Percentiles rank a stretch among this genome's conserved stretches.
phyloP scores from a whole-genome alignment of 2,329 filamentous ascomycete genomes.

The Capronia americana region DNA sequence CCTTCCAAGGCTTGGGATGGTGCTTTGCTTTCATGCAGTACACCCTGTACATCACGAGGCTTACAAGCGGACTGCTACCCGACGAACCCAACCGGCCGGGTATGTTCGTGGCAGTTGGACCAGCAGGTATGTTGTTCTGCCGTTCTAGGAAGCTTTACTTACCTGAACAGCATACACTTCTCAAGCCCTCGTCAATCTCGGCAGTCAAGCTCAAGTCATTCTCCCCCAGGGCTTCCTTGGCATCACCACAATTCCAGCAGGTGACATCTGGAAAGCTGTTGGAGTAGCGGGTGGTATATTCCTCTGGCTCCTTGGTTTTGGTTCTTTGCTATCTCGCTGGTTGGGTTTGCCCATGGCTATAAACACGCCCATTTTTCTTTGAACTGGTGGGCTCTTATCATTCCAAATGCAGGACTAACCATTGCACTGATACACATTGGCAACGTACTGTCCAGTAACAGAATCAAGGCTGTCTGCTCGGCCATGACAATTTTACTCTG shows the following conservation, averaged over 20 bases:
- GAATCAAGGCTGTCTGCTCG: conserved; percentile 59
- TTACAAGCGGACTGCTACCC: conserved; percentile 12
- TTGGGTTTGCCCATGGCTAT: conserved; percentile 10
- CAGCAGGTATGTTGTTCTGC: not conserved
- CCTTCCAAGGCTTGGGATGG: conserved; percentile 73
- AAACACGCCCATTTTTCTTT: conserved; percentile 49
- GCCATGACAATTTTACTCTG: conserved; percentile 54
- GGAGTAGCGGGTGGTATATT: conserved; percentile 16
- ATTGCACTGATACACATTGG: conserved; percentile 65
- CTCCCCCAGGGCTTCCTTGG: conserved; percentile 24
- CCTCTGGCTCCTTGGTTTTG: conserved; percentile 29
- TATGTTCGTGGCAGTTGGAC: conserved; percentile 29
- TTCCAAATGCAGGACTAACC: conserved; percentile 69
- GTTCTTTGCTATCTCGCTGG: conserved; percentile 26
- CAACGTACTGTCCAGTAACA: conserved; percentile 57
- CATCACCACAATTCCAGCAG: conserved; percentile 12
- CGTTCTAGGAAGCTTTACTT: not conserved
- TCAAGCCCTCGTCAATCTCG: conserved; percentile 20
- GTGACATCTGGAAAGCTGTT: conserved; percentile 14
- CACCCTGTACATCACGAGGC: conserved; percentile 68
- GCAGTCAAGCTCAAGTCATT: conserved; percentile 10
- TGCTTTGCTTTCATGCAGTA: conserved; percentile 74
- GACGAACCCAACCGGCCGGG: conserved; percentile 17
- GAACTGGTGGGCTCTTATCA: conserved; percentile 69
- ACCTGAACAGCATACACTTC: conserved; percentile 22